Percentiles rank a stretch among this genome's conserved stretches.
Evolutionary conservation across 495 filamentous ascomycete species (phyloP).

Genomic region (Penicillium egyptiacum): DNA sequence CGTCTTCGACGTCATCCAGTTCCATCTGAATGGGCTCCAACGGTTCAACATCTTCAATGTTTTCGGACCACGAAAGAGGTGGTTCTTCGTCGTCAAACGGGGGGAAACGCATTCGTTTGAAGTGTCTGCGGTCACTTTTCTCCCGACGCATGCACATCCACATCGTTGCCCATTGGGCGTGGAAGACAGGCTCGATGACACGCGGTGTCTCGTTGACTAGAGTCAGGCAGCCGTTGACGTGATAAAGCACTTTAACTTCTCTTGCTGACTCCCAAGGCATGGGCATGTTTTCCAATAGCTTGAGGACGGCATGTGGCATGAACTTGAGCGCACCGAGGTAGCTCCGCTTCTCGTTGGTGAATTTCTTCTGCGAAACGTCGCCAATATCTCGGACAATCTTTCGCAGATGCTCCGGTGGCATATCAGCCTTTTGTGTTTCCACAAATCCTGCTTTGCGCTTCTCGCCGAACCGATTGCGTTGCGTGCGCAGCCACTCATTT

Average conservation of each 20-base stretch:
- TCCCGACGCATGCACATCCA: slow-evolving; percentile 98
- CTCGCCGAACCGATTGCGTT: slow-evolving; percentile 93
- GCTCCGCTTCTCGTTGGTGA: slow-evolving; percentile 96
- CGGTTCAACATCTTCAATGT: slow-evolving; percentile 97
- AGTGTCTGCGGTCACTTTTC: slow-evolving; percentile 93
- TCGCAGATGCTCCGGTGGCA: slow-evolving; percentile 97
- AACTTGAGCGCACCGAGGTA: slow-evolving; percentile 98
- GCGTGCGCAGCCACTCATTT: slow-evolving; percentile 94
- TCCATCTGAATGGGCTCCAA: slow-evolving; percentile 99
- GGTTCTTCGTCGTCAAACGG: slow-evolving; percentile 99
- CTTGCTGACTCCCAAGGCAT: slow-evolving; percentile 98
- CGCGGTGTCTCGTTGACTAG: slow-evolving; percentile 95
- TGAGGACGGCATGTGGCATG: slow-evolving; percentile 99
- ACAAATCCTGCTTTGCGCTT: slow-evolving; percentile 95
- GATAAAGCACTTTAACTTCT: slow-evolving; percentile 97
- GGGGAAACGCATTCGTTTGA: slow-evolving; percentile 99
- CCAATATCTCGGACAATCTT: slow-evolving; percentile 99
- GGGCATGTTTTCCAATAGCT: slow-evolving; percentile 99
- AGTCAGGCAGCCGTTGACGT: slow-evolving; percentile 96
- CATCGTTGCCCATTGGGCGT: slow-evolving; percentile 99
- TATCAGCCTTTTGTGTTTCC: slow-evolving; percentile 97
- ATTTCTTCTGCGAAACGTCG: slow-evolving; percentile 99
- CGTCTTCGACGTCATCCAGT: slow-evolving; percentile 93
- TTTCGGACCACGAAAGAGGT: slow-evolving; percentile 95
- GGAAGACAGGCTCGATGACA: slow-evolving; percentile 97